A percentile compares a stretch with the other conserved stretches of the same genome.
Conservation (phyloP, 352 stramenopile species). For the Pythium sukuiense region DNA sequence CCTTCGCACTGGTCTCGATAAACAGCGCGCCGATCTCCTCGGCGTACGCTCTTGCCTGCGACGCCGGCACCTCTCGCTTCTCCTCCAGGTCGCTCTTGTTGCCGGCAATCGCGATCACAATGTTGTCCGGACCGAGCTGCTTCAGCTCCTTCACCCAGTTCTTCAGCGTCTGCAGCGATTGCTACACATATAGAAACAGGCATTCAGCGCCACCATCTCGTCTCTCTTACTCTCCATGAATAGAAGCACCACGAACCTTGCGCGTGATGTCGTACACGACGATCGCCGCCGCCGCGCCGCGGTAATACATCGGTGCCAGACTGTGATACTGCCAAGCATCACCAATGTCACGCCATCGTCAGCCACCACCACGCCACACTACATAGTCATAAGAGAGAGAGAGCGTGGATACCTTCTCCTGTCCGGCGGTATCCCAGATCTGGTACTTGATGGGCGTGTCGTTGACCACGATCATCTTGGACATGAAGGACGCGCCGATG, state of each 20-base stretch:
- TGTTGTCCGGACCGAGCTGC: slow-evolving; percentile 90
- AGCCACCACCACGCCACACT: not conserved
- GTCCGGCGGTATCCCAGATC: slow-evolving; percentile 98
- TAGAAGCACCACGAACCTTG: slow-evolving; percentile 49
- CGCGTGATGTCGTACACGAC: slow-evolving; percentile 98
- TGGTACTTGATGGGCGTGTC: slow-evolving; percentile 95
- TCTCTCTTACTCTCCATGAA: too few relatives aligned
- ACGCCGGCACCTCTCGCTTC: slow-evolving; percentile 88
- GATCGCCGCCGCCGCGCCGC: slow-evolving; percentile 95
- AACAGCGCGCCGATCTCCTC: slow-evolving; percentile 93
- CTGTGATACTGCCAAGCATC: slow-evolving; percentile 86
- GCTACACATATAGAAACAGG: slow-evolving; percentile 31
- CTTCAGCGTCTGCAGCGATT: slow-evolving; percentile 93
- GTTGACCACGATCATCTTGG: slow-evolving; percentile 94
- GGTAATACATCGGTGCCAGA: slow-evolving; percentile 98
- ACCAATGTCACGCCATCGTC: not conserved
- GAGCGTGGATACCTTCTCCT: slow-evolving; percentile 84
- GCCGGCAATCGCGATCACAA: slow-evolving; percentile 95
- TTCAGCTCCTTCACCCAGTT: slow-evolving; percentile 95
- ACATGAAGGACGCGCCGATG: slow-evolving; percentile 98
- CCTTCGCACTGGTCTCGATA: slow-evolving; percentile 94
- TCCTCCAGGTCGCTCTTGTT: slow-evolving; percentile 94
- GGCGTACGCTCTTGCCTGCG: slow-evolving; percentile 87
- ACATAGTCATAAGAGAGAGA: not conserved
- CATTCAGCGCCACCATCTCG: slow-evolving; percentile 4